phyloP scores from a whole-genome alignment of 441 rosid species.

The Daphne laureola region DNA sequence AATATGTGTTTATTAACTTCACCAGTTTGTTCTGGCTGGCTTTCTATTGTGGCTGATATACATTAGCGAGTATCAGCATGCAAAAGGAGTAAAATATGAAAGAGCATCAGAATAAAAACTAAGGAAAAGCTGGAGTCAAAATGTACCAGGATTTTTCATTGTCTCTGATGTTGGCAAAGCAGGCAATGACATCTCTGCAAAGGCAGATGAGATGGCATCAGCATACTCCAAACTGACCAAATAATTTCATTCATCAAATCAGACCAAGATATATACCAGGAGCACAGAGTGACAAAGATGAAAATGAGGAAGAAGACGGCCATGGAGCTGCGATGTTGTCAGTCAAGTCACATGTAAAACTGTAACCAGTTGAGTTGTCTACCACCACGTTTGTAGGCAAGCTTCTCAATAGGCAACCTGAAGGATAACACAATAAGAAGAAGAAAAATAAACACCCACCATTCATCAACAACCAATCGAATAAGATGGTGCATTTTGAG shows the following conservation, averaged over 20 bases:
- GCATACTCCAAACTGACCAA: constrained; percentile 5
- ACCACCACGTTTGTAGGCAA: constrained; percentile 69
- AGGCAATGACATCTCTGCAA: constrained; percentile 93
- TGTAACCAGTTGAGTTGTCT: constrained; percentile 83
- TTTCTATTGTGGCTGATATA: too few relatives aligned
- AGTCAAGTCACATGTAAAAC: constrained; percentile 88
- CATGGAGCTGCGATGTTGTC: constrained; percentile 96
- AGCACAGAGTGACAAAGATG: constrained; percentile 85
- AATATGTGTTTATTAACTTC: too few relatives aligned
- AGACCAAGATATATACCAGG: constrained; percentile 47
- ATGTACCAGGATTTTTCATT: constrained; percentile 58
- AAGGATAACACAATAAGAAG: constrained; percentile 2
- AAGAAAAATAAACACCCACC: constrained; percentile 5
- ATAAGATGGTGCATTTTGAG: too few relatives aligned
- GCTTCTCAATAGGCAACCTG: constrained; percentile 91
- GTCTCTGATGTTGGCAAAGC: constrained; percentile 84
- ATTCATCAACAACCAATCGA: constrained; percentile 8
- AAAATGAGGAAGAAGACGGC: constrained; percentile 88
- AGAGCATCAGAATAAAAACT: not conserved
- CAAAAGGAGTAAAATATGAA: not conserved
- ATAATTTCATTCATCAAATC: constrained; percentile 1
- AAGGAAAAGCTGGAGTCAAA: not conserved
- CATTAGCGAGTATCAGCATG: too few relatives aligned
- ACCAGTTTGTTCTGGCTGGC: too few relatives aligned
- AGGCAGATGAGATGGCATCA: constrained; percentile 16